These are phyloP conservation scores for Pichia rugopelliculosa DNA, from an alignment of 805 yeast species.

Conservation along the genomic window DNA sequence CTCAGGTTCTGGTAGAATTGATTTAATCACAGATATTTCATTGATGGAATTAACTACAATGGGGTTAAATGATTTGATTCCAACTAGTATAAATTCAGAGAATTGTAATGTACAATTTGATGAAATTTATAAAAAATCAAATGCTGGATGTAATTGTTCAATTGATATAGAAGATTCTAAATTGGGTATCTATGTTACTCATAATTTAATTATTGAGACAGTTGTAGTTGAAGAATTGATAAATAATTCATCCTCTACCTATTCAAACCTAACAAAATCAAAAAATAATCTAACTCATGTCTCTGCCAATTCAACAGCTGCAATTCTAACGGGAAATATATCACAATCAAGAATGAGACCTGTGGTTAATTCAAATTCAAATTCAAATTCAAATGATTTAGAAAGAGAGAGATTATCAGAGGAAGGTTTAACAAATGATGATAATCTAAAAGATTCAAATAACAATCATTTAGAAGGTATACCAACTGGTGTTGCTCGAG, in stretches of 20 bases:
- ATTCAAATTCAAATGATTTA: not conserved
- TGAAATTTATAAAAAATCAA: constrained; percentile 26
- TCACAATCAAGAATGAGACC: constrained; percentile 2
- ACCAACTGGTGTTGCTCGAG: constrained; percentile 94
- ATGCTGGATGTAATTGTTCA: constrained; percentile 39
- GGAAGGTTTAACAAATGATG: constrained; percentile 19
- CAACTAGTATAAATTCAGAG: constrained; percentile 26
- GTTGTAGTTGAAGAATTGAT: constrained; percentile 89
- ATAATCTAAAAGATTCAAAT: constrained; percentile 23
- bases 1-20: constrained; percentile 68
- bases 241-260: constrained; percentile 27
- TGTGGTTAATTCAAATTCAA: not conserved
- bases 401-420: constrained; percentile 4
- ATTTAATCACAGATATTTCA: constrained; percentile 64
- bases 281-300: constrained; percentile 9
- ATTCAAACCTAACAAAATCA: constrained; percentile 14
- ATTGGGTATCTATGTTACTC: constrained; percentile 69
- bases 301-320: constrained; percentile 15
- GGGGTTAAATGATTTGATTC: constrained; percentile 29
- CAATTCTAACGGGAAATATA: constrained; percentile 6
- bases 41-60: constrained; percentile 52
- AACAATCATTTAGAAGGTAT: constrained; percentile 43
- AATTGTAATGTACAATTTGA: constrained; percentile 27
- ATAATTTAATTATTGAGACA: constrained; percentile 73
- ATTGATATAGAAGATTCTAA: constrained; percentile 82